Evolutionary conservation across 345 rosid genomes (phyloP).

Genomic region (Brassica nigra): DNA sequence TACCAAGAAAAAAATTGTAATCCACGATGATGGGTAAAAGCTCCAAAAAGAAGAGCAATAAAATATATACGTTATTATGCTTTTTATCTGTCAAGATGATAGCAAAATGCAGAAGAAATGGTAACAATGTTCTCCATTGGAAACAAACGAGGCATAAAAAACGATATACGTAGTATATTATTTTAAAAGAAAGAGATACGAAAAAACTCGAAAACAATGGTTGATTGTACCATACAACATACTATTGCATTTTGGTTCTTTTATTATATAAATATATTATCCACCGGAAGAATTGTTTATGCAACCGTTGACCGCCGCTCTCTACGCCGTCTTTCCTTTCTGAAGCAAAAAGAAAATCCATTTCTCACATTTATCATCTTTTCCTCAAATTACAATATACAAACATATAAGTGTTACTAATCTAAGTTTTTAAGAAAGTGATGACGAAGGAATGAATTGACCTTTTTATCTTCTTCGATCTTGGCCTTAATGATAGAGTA

Average conservation of each 20-base stretch:
- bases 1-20: background rate
- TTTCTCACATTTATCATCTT: conserved; percentile 16
- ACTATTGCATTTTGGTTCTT: conserved; percentile 41
- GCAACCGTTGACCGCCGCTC: conserved; percentile 25
- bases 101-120: conserved; percentile 21
- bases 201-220: conserved; percentile 31
- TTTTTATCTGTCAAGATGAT: conserved; percentile 21
- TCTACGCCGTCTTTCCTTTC: conserved; percentile 43
- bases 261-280: conserved; percentile 32
- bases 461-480: conserved; percentile 91
- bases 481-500: conserved; percentile 89
- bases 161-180: conserved; percentile 3
- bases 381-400: background rate
- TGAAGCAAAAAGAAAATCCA: conserved; percentile 6
- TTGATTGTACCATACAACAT: conserved; percentile 40
- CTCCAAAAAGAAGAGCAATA: conserved; percentile 3
- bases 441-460: conserved; percentile 38
- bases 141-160: conserved; percentile 5
- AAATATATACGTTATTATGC: conserved; percentile 19
- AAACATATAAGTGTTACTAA: background rate
- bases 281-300: conserved; percentile 22
- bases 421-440: background rate
- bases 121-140: conserved; percentile 32
- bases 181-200: conserved; percentile 11
- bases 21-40: background rate